A percentile compares a stretch with the other conserved stretches of the same genome.
Evolutionary conservation across 306 rosid genomes (phyloP).

Genomic region (Trichosanthes truncata): DNA sequence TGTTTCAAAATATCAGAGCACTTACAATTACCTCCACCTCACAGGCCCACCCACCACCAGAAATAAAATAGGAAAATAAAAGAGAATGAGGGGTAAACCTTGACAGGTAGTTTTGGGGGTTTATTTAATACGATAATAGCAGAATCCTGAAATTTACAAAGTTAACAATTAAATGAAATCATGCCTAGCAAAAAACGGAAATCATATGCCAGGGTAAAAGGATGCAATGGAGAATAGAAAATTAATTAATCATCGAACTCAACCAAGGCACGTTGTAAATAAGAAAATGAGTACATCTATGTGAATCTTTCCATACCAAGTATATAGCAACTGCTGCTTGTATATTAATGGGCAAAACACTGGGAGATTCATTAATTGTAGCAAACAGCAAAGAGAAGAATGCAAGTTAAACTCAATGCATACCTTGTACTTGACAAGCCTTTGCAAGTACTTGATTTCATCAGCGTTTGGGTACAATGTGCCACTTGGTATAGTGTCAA

Average conservation of each 20-base stretch:
- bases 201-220: not conserved
- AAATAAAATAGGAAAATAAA: not conserved
- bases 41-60: not conserved
- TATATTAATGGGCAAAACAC: constrained; percentile 2
- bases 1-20: constrained; percentile 16
- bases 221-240: not conserved
- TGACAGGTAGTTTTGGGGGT: constrained; percentile 90
- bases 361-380: not conserved
- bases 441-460: constrained; percentile 81
- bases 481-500: constrained; percentile 82
- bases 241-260: not conserved
- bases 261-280: not conserved
- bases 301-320: not conserved
- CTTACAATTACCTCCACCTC: constrained; percentile 1
- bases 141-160: constrained; percentile 48
- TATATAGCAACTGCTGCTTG: not conserved
- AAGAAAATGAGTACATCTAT: not conserved
- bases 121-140: constrained; percentile 77
- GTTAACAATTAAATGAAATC: not conserved
- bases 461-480: constrained; percentile 91
- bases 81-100: constrained; percentile 35
- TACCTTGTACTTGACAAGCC: constrained; percentile 90
- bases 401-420: constrained; percentile 14
- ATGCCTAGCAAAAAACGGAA: constrained; percentile 6
- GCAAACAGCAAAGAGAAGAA: constrained; percentile 7